Percentiles rank a stretch among this genome's conserved stretches.
phyloP scores from a whole-genome alignment of 2,329 filamentous ascomycete genomes.

The Zymoseptoria ardabiliae region DNA sequence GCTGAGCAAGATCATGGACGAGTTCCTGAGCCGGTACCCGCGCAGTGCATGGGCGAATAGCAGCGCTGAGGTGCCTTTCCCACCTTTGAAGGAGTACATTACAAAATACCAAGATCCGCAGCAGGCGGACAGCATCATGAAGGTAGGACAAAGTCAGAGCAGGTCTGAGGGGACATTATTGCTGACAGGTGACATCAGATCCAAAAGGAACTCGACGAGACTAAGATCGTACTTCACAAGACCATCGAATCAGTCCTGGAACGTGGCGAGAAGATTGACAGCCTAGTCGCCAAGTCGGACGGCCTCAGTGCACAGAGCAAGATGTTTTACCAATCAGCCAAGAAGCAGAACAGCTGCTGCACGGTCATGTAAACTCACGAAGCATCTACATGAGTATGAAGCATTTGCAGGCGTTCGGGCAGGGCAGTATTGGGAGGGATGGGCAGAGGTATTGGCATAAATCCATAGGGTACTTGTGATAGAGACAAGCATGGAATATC shows the following conservation, averaged over 20 bases:
- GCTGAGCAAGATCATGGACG: conserved; percentile 77
- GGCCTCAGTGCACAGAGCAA: conserved; percentile 86
- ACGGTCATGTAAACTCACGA: conserved; percentile 41
- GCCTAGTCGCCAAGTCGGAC: conserved; percentile 86
- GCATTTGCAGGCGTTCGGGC: conserved; percentile 8
- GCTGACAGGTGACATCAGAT: conserved; percentile 53
- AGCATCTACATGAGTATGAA: not conserved
- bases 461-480: not conserved
- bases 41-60: conserved; percentile 56
- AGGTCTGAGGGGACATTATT: not conserved
- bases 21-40: conserved; percentile 73
- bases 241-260: conserved; percentile 85
- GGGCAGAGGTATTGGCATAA: not conserved
- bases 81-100: conserved; percentile 72
- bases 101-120: conserved; percentile 76
- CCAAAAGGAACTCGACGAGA: conserved; percentile 93
- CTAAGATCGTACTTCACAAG: conserved; percentile 94
- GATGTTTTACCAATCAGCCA: conserved; percentile 81
- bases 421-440: not conserved
- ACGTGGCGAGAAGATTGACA: conserved; percentile 96
- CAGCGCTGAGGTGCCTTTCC: conserved; percentile 48
- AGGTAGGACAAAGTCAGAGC: conserved; percentile 15
- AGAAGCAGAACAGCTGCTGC: conserved; percentile 57
- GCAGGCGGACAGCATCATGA: conserved; percentile 75
- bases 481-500: not conserved